phyloP scores from a whole-genome alignment of 176 grass and related monocot genomes.

The Avena eriantha region DNA sequence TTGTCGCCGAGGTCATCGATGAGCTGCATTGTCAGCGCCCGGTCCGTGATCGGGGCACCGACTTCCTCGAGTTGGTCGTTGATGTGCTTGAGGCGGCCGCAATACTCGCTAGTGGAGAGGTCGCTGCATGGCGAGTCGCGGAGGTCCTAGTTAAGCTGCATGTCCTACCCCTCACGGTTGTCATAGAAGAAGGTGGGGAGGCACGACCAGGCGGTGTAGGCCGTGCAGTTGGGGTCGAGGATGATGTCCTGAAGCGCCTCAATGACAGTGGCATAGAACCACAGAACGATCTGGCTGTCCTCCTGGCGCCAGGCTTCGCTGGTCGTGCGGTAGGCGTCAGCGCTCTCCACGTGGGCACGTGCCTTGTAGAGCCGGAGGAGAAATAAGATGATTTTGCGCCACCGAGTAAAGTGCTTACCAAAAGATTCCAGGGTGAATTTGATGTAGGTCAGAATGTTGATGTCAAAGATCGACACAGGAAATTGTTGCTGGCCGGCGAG shows the following conservation, averaged over 20 bases:
- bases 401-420: too few species aligned
- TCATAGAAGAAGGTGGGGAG: background rate
- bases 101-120: background rate
- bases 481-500: too few species aligned
- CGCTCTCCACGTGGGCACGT: background rate
- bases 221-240: background rate
- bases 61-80: background rate
- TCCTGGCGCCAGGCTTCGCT: too few species aligned
- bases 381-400: too few species aligned
- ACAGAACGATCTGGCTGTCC: background rate
- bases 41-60: too few species aligned
- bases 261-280: background rate
- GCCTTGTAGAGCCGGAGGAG: background rate
- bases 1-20: too few species aligned
- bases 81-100: background rate
- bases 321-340: too few species aligned
- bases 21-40: background rate
- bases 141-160: background rate
- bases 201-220: background rate
- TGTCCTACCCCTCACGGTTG: background rate
- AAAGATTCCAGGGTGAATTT: too few species aligned
- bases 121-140: background rate
- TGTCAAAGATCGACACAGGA: too few species aligned
- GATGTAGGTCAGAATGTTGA: too few species aligned
- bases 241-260: background rate